These are phyloP conservation scores for Xerocomellus chrysenteron DNA, from an alignment of 768 basidiomycete species.

Conservation along the genomic window DNA sequence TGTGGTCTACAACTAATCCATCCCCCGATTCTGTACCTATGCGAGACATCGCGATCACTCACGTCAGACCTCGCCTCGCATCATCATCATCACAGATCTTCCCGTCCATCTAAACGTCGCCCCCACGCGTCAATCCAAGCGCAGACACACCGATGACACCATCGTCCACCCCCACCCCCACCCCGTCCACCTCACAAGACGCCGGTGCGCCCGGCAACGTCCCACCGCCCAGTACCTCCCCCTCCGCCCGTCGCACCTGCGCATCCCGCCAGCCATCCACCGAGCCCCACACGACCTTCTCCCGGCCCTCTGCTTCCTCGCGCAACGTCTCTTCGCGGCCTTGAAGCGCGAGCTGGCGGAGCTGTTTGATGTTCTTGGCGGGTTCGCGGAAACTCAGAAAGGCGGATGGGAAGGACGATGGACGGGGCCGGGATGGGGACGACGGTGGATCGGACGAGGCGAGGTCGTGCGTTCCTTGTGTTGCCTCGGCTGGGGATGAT, in stretches of 20 bases:
- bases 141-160: not conserved
- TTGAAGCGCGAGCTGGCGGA: slow-evolving; percentile 47
- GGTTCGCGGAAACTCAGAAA: slow-evolving; percentile 36
- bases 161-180: not conserved
- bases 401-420: slow-evolving; percentile 16
- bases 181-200: not conserved
- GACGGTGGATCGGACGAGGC: not conserved
- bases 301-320: slow-evolving; percentile 42
- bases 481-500: not conserved
- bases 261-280: slow-evolving; percentile 3
- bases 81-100: not conserved
- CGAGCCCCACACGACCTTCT: slow-evolving; percentile 44
- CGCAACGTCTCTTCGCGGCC: slow-evolving; percentile 44
- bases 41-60: too few relatives aligned
- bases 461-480: not conserved
- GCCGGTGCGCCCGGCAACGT: slow-evolving; percentile 6
- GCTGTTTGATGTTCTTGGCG: slow-evolving; percentile 32
- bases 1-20: too few relatives aligned
- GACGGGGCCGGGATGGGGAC: not conserved
- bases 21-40: too few relatives aligned
- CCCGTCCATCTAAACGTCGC: not conserved
- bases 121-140: not conserved
- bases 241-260: not conserved
- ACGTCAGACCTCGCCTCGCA: too few relatives aligned
- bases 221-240: not conserved